Evolutionary conservation across 441 rosid species (phyloP).

Genomic region (Euphorbia schlechtendalii): DNA sequence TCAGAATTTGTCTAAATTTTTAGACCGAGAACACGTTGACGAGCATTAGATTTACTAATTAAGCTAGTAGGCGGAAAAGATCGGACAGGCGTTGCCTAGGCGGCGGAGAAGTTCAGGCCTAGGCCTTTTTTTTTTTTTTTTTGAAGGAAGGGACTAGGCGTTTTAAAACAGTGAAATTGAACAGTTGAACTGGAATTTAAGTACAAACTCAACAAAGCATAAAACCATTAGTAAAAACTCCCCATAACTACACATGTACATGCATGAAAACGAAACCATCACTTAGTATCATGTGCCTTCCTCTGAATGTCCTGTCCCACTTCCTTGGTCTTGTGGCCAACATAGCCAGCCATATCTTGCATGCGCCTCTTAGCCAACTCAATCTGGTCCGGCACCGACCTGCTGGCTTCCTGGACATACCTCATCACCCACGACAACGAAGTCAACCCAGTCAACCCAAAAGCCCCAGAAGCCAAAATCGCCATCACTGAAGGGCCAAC

Average conservation of each 20-base stretch:
- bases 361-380: slow-evolving; percentile 43
- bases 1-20: too few relatives aligned
- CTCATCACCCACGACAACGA: slow-evolving; percentile 48
- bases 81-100: too few relatives aligned
- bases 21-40: too few relatives aligned
- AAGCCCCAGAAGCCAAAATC: slow-evolving; percentile 51
- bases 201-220: slow-evolving; percentile 5
- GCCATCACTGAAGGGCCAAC: slow-evolving; percentile 43
- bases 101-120: too few relatives aligned
- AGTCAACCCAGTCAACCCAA: slow-evolving; percentile 54
- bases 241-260: not conserved
- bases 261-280: not conserved
- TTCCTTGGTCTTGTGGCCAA: slow-evolving; percentile 67
- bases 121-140: too few relatives aligned
- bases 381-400: slow-evolving; percentile 36
- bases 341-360: slow-evolving; percentile 35
- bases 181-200: slow-evolving; percentile 1
- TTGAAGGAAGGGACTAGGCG: too few relatives aligned
- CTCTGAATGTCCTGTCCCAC: slow-evolving; percentile 39
- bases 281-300: slow-evolving; percentile 30
- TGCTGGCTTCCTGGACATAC: slow-evolving; percentile 30
- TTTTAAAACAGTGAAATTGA: too few relatives aligned
- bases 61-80: too few relatives aligned
- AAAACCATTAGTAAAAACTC: not conserved
- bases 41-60: too few relatives aligned